Evolutionary conservation across 495 filamentous ascomycete species (phyloP).

Genomic region (Daldinia concentrica): DNA sequence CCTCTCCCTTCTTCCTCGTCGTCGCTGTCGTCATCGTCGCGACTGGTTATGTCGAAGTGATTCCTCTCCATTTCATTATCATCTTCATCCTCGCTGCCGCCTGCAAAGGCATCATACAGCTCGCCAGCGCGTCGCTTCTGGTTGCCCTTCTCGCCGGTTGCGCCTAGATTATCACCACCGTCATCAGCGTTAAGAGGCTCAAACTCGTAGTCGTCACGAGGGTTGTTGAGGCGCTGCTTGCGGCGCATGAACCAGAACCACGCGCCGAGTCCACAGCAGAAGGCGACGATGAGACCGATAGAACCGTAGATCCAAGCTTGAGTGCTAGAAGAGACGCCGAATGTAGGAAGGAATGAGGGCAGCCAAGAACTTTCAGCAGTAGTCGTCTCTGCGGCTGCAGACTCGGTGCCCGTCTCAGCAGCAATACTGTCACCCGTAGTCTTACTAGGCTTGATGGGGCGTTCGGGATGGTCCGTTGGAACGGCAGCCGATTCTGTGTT

Average conservation of each 20-base stretch:
- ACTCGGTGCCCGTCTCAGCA: conserved; percentile 48
- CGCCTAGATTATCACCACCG: conserved; percentile 60
- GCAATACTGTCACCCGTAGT: conserved; percentile 52
- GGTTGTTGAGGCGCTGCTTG: conserved; percentile 76
- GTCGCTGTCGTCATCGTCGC: conserved; percentile 12
- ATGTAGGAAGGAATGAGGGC: conserved; percentile 92
- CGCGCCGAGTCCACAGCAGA: conserved; percentile 79
- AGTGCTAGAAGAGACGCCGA: conserved; percentile 88
- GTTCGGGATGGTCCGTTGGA: conserved; percentile 77
- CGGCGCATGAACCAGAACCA: conserved; percentile 83
- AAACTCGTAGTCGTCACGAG: conserved; percentile 91
- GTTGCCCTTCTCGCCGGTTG: conserved; percentile 44
- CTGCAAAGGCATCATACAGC: conserved; percentile 94
- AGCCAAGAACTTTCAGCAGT: conserved; percentile 69
- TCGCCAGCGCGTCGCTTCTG: conserved; percentile 74
- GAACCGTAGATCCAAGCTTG: conserved; percentile 96
- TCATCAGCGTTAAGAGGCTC: conserved; percentile 90
- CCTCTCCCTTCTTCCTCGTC: conserved; percentile 4
- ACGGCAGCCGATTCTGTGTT: conserved; percentile 52
- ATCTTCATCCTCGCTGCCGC: conserved; percentile 74
- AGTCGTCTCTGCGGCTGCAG: conserved; percentile 52
- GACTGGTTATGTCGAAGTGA: conserved; percentile 39
- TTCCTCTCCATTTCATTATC: conserved; percentile 61
- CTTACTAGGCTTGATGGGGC: conserved; percentile 69
- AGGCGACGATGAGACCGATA: conserved; percentile 81